A percentile compares a stretch with the other conserved stretches of the same genome.
These are phyloP conservation scores for Taiwanofungus camphoratus DNA, from an alignment of 1,284 basidiomycete species.

Conservation along the genomic window DNA sequence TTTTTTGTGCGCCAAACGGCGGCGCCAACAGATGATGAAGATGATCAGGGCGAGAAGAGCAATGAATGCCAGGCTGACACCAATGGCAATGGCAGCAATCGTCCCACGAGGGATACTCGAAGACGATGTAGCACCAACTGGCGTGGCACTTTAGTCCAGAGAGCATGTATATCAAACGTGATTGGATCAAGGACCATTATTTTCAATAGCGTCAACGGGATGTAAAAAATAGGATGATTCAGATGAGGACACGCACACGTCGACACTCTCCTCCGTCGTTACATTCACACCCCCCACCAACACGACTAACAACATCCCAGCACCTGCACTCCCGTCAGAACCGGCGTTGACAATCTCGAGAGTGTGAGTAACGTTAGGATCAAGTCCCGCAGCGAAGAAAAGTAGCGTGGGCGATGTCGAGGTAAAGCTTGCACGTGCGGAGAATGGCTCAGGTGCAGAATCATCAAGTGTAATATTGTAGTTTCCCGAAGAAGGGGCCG, in stretches of 20 bases:
- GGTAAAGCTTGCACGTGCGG: conserved; percentile 48
- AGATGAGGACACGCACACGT: conserved; percentile 10
- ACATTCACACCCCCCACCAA: conserved; percentile 33
- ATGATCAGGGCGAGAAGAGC: conserved; percentile 36
- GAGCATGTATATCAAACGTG: too few species aligned
- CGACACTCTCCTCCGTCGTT: conserved; percentile 29
- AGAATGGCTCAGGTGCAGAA: conserved; percentile 35
- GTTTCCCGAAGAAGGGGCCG: conserved; percentile 44
- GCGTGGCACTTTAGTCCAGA: conserved; percentile 17
- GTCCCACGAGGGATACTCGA: conserved; percentile 40
- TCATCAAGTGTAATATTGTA: conserved; percentile 58
- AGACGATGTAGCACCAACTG: conserved; percentile 13
- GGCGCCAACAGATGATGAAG: conserved; percentile 40
- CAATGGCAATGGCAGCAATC: conserved; percentile 57
- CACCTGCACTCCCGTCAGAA: conserved; percentile 14
- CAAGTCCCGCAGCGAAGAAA: conserved; percentile 57
- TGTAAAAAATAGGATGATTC: conserved; percentile 7
- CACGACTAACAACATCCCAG: conserved; percentile 41
- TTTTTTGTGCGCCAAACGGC: conserved; percentile 21
- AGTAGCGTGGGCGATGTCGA: conserved; percentile 43
- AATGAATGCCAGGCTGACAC: conserved; percentile 45
- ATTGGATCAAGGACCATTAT: neutral
- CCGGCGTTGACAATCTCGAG: conserved; percentile 51
- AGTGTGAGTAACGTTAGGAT: conserved; percentile 41
- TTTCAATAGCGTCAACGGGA: conserved; percentile 2